Evolutionary conservation across 2,329 filamentous ascomycete genomes (phyloP), one percentile per base, ranked within the genome.

Genomic region (Trichoderma pleuroti): DNA sequence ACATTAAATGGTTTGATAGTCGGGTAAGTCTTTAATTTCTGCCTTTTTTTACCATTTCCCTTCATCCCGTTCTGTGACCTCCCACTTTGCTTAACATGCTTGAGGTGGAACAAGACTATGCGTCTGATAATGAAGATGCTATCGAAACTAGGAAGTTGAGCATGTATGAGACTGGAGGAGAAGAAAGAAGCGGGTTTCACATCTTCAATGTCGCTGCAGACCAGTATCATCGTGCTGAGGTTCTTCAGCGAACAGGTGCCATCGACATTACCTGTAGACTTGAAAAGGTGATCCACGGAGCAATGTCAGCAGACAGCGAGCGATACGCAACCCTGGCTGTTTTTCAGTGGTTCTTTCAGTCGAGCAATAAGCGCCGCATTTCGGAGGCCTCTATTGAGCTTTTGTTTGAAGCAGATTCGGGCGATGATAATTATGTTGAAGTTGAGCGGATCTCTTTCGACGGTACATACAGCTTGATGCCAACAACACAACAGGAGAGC

Each of bases 181-280:
- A 66, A 36, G 67, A 74, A 34, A 65, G 70, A 3, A 71, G 63
- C 32, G 68, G 62, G 4, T 74, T 74, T 24, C 72, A 62, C 24
- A 62, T 68, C 14, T 67, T 69, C 24, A 74, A 73, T 32, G n/a
- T 66, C 49, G 57, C 73, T 3, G 9, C 21, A 18, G 49, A 70
- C 7, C 73, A 64, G 4, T 73, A 73, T n/a, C 71, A 72, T 30
- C 71, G 71, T 30, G 61, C 67, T 4, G 67, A 72, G 28, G 67
- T 72, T 14, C 67, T 72, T 49, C 73, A 74, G 36, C 63, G 72
- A 4, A 54, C 68, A 10, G 70, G 72, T 4, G 52, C 72, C 21
- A 73, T 74, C 0, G 69, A 74, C 0, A 71, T 74, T 34, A 65
- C 65, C 5, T 74, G 73, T 54, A 65, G 46, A 0, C 49, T 72